Base-by-base conservation (phyloP, 805 yeast species). In the Teunomyces atbi region DNA sequence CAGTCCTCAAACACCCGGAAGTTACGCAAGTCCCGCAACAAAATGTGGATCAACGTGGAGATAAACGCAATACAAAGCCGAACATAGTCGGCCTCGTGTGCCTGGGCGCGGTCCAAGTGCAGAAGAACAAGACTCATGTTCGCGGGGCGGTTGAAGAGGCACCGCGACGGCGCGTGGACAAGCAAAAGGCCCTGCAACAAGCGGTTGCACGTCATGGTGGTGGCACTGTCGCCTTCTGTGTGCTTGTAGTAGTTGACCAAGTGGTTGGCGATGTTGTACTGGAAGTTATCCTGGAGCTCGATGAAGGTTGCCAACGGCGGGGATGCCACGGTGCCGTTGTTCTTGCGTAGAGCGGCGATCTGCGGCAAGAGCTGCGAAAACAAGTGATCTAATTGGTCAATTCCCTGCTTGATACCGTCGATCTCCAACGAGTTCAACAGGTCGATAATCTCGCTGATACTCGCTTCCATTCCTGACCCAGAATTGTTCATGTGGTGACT, bases 151-250 rank as follows among this genome's bases (percentile, higher is more conserved):
- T 67, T 59, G 55, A 85, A 82, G 2, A 81, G 50, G 10, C 62
- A 55, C 45, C 89, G 64, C 15, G 85, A 78, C 2, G 64, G 64
- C 3, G 83, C 76, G 57, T 85, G 91, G 6, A 84, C 42, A 35
- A 85, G 64, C 16, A 85, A 66, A 8, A 81, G 63, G 0, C 90
- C 91, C 54, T 82, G 86, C 3, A 83, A 59, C 1, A 78, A 64
- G 34, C 73, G 55, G 48, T 71, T 68, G 32, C 64, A 61, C 20
- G 52, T 49, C 28, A 47, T n/a, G n/a, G 45, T 20, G 29, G 39
- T 36, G n/a, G 19, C 3, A 2, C 18, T n/a, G 11, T 36, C 39
- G 11, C 18, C n/a, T 1, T 15, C 44, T 7, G 23, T 27, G 6
- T 15, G 20, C 29, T 40, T 44, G 47, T 55, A 55, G 5, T 66